Conservation (phyloP, 495 filamentous ascomycete species). For the Mytilinidion resinicola region DNA sequence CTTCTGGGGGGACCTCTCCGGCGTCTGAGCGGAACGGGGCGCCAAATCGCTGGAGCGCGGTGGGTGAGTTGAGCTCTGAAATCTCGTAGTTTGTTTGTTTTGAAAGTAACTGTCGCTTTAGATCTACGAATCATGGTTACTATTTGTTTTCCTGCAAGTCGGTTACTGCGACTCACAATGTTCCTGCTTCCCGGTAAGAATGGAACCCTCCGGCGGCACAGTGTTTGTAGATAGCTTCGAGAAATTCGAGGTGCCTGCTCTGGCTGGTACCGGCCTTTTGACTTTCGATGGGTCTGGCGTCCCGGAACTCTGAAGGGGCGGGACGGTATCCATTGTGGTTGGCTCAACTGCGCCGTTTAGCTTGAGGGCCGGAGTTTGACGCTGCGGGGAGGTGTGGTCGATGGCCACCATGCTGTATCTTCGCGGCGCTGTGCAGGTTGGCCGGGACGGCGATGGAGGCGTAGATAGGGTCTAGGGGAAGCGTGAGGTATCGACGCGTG, state of each 20-base stretch:
- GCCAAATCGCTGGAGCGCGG: slow-evolving; percentile 88
- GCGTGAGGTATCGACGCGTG: too few species aligned
- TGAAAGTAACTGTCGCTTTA: slow-evolving; percentile 90
- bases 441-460: neutral
- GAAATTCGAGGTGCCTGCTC: slow-evolving; percentile 21
- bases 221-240: slow-evolving; percentile 30
- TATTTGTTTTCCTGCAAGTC: neutral
- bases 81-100: slow-evolving; percentile 87
- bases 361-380: slow-evolving; percentile 11
- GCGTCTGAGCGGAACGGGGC: slow-evolving; percentile 89
- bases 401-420: slow-evolving; percentile 10
- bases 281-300: neutral
- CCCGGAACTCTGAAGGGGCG: slow-evolving; percentile 13
- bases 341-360: slow-evolving; percentile 23
- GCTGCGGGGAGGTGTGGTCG: neutral
- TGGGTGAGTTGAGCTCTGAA: slow-evolving; percentile 84
- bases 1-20: slow-evolving; percentile 86
- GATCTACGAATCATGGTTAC: slow-evolving; percentile 54
- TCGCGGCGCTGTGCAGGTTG: neutral
- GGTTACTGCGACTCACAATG: slow-evolving; percentile 57
- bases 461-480: too few species aligned
- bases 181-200: slow-evolving; percentile 93
- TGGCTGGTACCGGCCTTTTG: slow-evolving; percentile 11
- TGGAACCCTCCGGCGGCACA: slow-evolving; percentile 43
- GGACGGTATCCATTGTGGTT: slow-evolving; percentile 16